phyloP scores from a whole-genome alignment of 1,139 yeast species.

The Zygoascus meyerae region DNA sequence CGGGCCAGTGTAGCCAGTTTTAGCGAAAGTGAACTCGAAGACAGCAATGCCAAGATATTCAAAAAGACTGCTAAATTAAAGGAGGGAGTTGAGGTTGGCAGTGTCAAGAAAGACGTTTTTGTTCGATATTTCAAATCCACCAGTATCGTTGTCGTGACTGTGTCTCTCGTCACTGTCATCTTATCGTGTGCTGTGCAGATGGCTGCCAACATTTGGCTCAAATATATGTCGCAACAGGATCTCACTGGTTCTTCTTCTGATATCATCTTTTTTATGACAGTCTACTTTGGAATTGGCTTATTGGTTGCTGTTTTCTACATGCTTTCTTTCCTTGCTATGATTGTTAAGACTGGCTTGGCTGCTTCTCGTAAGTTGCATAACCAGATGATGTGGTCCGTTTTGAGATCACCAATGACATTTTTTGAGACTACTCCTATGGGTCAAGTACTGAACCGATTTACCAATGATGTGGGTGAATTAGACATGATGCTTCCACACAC shows the following conservation, averaged over 20 bases:
- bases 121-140: slow-evolving; percentile 79
- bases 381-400: slow-evolving; percentile 62
- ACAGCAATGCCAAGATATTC: slow-evolving; percentile 28
- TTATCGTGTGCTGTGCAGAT: slow-evolving; percentile 56
- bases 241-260: slow-evolving; percentile 66
- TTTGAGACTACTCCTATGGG: slow-evolving; percentile 54
- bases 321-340: slow-evolving; percentile 77
- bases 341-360: slow-evolving; percentile 77
- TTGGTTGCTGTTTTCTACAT: slow-evolving; percentile 59
- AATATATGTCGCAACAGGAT: slow-evolving; percentile 93
- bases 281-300: slow-evolving; percentile 70
- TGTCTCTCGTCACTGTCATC: slow-evolving; percentile 44
- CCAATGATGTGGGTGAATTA: slow-evolving; percentile 73
- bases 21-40: slow-evolving; percentile 23
- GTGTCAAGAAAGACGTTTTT: slow-evolving; percentile 48
- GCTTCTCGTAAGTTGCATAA: slow-evolving; percentile 77
- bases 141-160: slow-evolving; percentile 58
- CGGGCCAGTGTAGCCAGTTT: slow-evolving; percentile 65
- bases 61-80: slow-evolving; percentile 17
- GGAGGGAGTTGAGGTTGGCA: slow-evolving; percentile 18
- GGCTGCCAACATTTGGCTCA: slow-evolving; percentile 78
- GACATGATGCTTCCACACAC: slow-evolving; percentile 51
- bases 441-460: slow-evolving; percentile 53
- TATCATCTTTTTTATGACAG: slow-evolving; percentile 59
- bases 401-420: slow-evolving; percentile 55